phyloP scores from a whole-genome alignment of 352 stramenopile genomes.

The Phytophthora pseudosyringae region DNA sequence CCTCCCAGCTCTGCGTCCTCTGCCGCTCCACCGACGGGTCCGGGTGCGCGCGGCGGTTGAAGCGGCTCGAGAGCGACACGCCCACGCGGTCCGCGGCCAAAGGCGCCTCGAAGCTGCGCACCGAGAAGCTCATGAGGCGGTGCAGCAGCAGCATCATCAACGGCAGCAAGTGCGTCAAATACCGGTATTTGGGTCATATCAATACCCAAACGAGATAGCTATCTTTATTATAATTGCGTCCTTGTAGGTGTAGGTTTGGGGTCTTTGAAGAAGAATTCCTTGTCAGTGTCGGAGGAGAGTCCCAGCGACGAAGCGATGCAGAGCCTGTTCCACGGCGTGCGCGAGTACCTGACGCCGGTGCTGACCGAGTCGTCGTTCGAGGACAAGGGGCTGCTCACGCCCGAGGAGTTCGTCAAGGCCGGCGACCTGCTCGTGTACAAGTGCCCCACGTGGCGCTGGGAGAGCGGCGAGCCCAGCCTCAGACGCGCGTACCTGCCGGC shows the following conservation, averaged over 20 bases:
- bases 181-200: not conserved
- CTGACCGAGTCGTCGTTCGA: constrained; percentile 94
- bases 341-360: constrained; percentile 90
- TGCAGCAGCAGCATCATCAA: constrained; percentile 36
- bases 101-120: constrained; percentile 37
- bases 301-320: constrained; percentile 51
- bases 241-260: not conserved
- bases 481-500: constrained; percentile 73
- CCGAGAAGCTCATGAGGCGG: constrained; percentile 51
- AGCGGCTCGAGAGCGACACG: constrained; percentile 49
- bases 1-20: constrained; percentile 50
- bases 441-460: constrained; percentile 96
- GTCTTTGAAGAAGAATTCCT: constrained; percentile 18
- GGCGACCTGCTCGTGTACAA: constrained; percentile 97
- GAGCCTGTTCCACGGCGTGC: constrained; percentile 82
- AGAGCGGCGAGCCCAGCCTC: constrained; percentile 67
- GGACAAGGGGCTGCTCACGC: constrained; percentile 95
- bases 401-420: constrained; percentile 96
- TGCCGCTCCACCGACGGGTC: constrained; percentile 44
- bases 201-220: not conserved
- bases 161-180: not conserved
- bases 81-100: constrained; percentile 43
- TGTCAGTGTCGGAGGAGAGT: not conserved
- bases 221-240: too few species aligned
- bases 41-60: constrained; percentile 55